Evolutionary conservation across 306 rosid genomes (phyloP), one percentile per base, ranked within the genome.

Genomic region (Purshia tridentata): DNA sequence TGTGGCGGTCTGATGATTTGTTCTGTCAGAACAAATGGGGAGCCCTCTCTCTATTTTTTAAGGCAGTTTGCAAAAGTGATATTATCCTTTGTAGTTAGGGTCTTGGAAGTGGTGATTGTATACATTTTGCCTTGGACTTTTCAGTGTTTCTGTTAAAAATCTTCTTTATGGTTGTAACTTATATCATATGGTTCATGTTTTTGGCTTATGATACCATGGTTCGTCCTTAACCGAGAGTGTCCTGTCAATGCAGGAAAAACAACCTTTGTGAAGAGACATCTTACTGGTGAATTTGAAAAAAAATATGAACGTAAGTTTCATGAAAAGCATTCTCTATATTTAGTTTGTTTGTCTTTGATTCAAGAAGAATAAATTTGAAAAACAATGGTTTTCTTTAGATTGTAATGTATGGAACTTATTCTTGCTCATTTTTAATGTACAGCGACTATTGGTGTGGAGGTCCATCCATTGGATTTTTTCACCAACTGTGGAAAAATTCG

Each of bases 391-490:
- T 51, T 51, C 16, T 4, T 51, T 14, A 51, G 55, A 15, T 16
- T 59, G 3, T 55, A 53, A 2, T 42, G 5, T 42, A 20, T 55
- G 4, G 13, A 9, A 44, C 66, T 57, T 29, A 45, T 44, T 2
- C 12, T 5, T 41, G 16, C 20, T 70, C 35, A 2, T 19, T 52
- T 6, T 74, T 57, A 68, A 15, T 72, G 65, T 0, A 57, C 81
- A 90, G 93, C 96, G 9, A 90, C 96, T 4, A 90, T 90, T 50
- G 93, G 96, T 39, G 96, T 90, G 59, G 96, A 90, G 57, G 96
- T 90, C 5, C 96, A 88, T 46, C 96, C 93, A 0, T 55, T 90
- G 76, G 96, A 90, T 70, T 90, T 90, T 12, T 88, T 86, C 81
- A 90, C 93, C 0, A 90, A 88, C 84, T 90, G 93, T 57, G 96